A percentile compares a stretch with the other conserved stretches of the same genome.
Evolutionary conservation across 106 monocot species (phyloP).

Genomic region (Ottelia alismoides): DNA sequence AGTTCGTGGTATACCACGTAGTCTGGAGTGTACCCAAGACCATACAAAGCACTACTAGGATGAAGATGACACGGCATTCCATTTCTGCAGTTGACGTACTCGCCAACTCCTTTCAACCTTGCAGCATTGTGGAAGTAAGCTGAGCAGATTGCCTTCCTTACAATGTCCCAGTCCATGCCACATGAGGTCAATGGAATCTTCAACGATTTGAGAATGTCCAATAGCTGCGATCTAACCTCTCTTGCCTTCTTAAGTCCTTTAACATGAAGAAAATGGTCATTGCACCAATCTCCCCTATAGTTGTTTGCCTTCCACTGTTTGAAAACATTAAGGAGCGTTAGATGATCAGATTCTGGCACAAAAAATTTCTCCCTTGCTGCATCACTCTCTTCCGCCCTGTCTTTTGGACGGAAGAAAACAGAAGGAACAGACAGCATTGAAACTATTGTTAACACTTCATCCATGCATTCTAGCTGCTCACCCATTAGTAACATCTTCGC

Average conservation of each 20-base stretch:
- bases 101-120: conserved; percentile 79
- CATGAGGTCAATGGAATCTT: conserved; percentile 79
- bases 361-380: conserved; percentile 96
- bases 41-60: conserved; percentile 87
- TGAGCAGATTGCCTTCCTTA: conserved; percentile 85
- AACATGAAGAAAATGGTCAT: conserved; percentile 85
- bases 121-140: conserved; percentile 96
- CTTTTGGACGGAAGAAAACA: conserved; percentile 92
- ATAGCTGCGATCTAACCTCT: conserved; percentile 85
- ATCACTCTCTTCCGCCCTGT: conserved; percentile 89
- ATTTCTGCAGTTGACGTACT: conserved; percentile 85
- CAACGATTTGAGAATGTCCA: conserved; percentile 76
- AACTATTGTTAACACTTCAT: conserved; percentile 86
- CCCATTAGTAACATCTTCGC: conserved; percentile 95
- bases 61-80: conserved; percentile 97
- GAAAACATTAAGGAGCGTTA: conserved; percentile 84
- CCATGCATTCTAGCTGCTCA: conserved; percentile 54
- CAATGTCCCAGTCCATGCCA: conserved; percentile 90
- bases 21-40: conserved; percentile 82
- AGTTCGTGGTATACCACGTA: conserved; percentile 92
- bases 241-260: conserved; percentile 88
- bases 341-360: conserved; percentile 91
- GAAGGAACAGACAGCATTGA: conserved; percentile 97
- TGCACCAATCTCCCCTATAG: conserved; percentile 93
- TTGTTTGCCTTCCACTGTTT: conserved; percentile 81